These are phyloP conservation scores for Agastache rugosa DNA, from an alignment of 257 asterid genomes.

Conservation along the genomic window DNA sequence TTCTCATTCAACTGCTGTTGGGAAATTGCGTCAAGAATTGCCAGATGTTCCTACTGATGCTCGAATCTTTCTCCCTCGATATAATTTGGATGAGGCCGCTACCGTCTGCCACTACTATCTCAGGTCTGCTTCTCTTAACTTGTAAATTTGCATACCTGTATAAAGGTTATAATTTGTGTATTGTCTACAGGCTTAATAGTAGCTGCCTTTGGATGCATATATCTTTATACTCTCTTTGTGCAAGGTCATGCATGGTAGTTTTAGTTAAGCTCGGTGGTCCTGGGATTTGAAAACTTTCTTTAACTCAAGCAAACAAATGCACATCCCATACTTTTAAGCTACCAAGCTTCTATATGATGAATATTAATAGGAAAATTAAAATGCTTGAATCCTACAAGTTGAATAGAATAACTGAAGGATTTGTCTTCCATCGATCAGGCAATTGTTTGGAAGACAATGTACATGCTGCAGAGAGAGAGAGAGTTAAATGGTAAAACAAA, in stretches of 20 bases:
- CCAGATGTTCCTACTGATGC: conserved; percentile 90
- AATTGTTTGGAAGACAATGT: neutral
- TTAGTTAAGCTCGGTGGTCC: conserved; percentile 25
- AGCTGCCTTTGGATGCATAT: neutral
- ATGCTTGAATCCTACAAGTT: conserved; percentile 1
- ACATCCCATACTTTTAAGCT: conserved; percentile 3
- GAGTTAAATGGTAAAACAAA: neutral
- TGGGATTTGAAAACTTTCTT: neutral
- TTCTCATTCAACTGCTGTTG: conserved; percentile 96
- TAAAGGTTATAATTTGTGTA: neutral
- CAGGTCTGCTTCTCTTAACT: conserved; percentile 59
- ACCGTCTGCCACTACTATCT: conserved; percentile 87
- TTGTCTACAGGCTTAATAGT: neutral
- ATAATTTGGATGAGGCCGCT: conserved; percentile 85
- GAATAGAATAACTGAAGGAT: neutral
- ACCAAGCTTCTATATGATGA: neutral
- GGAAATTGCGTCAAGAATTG: conserved; percentile 83
- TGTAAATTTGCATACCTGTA: conserved; percentile 16
- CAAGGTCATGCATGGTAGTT: conserved; percentile 19
- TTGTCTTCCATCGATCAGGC: neutral
- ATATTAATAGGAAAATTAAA: conserved; percentile 13
- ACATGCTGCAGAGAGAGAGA: neutral
- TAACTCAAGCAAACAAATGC: neutral
- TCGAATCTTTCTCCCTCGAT: conserved; percentile 76
- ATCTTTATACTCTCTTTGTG: conserved; percentile 20